Evolutionary conservation across 1,284 basidiomycete species (phyloP), one percentile per base, ranked within the genome.

Genomic region (Athelia psychrophila): DNA sequence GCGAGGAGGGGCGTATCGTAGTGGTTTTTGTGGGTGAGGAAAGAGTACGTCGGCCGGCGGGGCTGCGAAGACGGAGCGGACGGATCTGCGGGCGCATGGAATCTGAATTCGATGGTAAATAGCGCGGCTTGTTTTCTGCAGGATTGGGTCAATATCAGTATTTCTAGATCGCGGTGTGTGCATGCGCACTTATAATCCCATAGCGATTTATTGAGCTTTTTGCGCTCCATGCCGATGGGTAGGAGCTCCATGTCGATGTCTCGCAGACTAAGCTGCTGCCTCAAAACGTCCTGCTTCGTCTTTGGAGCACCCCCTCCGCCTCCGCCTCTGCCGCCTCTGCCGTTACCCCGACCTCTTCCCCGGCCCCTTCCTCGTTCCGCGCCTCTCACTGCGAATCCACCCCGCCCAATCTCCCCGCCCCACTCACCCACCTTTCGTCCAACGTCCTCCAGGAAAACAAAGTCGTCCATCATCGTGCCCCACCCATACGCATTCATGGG

Each of bases 391-490:
- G 61, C 60, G 54, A 72, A 79, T 9, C 82, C 82, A 51, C 80
- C 81, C 47, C 73, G 74, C 48, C 74, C 77, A 49, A 93, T 86
- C 58, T 88, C 84, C 57, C 72, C 73, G 0, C 92, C 91, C 83
- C 85, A 91, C 19, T 79, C 80, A 19, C 76, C 75, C 9, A 87
- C 82, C 57, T 80, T 83, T 56, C 93, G 70, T 25, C 88, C 83
- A 46, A 91, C 69, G 16, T 91, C 87, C 67, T 95, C 93, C 53
- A 95, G 74, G 64, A 85, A 94, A 18, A 78, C 77, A 66, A 93
- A 95, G 68, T 95, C 93, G 59, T 84, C 79, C 81, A 92, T 88
- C 81, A 95, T 84, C 19, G 80, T 77, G 12, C 90, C 88, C 77
- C 89, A 92, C 2, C 81, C 79, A 61, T 93, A 95, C 56, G 82